A percentile compares a stretch with the other conserved stretches of the same genome.
Conservation (phyloP, 306 rosid genomes). For the Cyclanthera cordifolia region DNA sequence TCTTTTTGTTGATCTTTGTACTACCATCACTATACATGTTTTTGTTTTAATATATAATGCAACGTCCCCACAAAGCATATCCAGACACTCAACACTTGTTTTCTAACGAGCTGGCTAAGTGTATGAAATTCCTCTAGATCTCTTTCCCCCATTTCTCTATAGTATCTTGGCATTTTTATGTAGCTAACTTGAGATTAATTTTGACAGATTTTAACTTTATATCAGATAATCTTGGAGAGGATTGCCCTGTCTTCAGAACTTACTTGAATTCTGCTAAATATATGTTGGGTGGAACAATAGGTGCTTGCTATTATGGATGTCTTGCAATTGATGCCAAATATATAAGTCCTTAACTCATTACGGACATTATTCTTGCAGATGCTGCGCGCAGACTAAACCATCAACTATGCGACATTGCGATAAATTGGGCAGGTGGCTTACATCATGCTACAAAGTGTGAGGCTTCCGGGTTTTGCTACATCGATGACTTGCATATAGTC, state of each 20-base stretch:
- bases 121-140: conserved; percentile 26
- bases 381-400: conserved; percentile 91
- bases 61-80: conserved; percentile 98
- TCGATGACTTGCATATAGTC: conserved; percentile 93
- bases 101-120: conserved; percentile 56
- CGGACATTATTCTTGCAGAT: conserved; percentile 36
- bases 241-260: conserved; percentile 94
- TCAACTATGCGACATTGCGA: conserved; percentile 86
- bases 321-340: conserved; percentile 8
- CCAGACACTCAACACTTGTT: conserved; percentile 83
- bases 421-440: conserved; percentile 97
- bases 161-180: not conserved
- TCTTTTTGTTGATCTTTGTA: conserved; percentile 2
- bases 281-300: conserved; percentile 98
- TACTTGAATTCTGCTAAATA: conserved; percentile 95
- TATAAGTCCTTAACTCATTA: conserved; percentile 13
- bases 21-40: not conserved
- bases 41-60: conserved; percentile 21
- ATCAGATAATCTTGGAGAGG: conserved; percentile 96
- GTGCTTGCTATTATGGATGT: conserved; percentile 25
- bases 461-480: conserved; percentile 98
- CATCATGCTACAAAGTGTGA: conserved; percentile 99
- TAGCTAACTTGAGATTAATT: not conserved
- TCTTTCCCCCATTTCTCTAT: not conserved
- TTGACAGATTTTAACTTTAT: not conserved